Conservation (phyloP, 2,329 filamentous ascomycete species). For the Exophiala mesophila region DNA sequence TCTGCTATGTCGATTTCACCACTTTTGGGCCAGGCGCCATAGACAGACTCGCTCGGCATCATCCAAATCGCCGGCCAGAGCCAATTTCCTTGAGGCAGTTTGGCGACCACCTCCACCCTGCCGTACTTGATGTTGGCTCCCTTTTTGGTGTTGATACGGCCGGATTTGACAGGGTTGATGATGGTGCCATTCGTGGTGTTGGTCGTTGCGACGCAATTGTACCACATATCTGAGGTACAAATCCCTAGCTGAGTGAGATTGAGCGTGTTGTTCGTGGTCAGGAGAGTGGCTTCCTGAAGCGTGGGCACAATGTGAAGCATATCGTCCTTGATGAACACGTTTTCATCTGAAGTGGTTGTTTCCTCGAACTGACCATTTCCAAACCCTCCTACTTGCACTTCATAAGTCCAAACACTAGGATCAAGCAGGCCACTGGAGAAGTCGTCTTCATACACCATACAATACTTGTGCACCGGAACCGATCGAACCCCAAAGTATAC, state of each 20-base stretch:
- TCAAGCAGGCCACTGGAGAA: conserved; percentile 58
- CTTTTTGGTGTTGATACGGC: conserved; percentile 69
- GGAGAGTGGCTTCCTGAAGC: conserved; percentile 62
- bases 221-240: conserved; percentile 60
- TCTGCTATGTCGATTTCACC: conserved; percentile 83
- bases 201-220: conserved; percentile 65
- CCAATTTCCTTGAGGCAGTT: conserved; percentile 75
- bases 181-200: conserved; percentile 74
- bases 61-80: conserved; percentile 89
- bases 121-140: conserved; percentile 72
- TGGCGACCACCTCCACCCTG: conserved; percentile 72
- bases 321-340: conserved; percentile 67
- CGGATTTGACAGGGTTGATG: conserved; percentile 72
- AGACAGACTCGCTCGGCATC: conserved; percentile 67
- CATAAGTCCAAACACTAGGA: conserved; percentile 59
- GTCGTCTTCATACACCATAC: conserved; percentile 60
- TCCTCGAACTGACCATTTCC: conserved; percentile 76
- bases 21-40: conserved; percentile 72
- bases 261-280: conserved; percentile 63
- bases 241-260: conserved; percentile 61
- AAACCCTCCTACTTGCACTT: conserved; percentile 51
- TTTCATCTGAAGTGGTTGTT: conserved; percentile 68
- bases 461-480: conserved; percentile 71
- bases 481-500: conserved; percentile 69
- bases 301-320: conserved; percentile 72